phyloP scores from a whole-genome alignment of 1,139 yeast genomes.

The Candida tunisiensis region DNA sequence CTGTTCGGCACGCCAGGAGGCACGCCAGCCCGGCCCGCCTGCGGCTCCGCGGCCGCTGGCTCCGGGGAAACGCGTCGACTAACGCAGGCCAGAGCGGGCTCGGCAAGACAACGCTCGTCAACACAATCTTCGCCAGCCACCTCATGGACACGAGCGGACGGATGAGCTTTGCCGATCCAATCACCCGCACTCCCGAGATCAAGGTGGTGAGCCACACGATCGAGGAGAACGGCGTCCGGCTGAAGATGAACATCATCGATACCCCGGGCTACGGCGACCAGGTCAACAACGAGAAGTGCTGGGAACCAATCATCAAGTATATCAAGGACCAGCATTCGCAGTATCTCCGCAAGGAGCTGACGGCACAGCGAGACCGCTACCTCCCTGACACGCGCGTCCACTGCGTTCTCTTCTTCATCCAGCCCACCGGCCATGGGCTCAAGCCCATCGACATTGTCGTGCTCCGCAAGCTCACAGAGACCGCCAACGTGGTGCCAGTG shows the following conservation, averaged over 20 bases:
- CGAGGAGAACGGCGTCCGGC: constrained; percentile 72
- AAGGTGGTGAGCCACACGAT: constrained; percentile 52
- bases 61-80: too few relatives aligned
- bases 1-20: too few relatives aligned
- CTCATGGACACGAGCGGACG: constrained; percentile 65
- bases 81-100: constrained; percentile 84
- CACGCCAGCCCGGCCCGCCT: too few relatives aligned
- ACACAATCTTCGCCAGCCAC: constrained; percentile 77
- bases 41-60: too few relatives aligned
- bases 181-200: constrained; percentile 80
- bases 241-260: constrained; percentile 77
- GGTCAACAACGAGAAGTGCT: constrained; percentile 81
- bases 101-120: constrained; percentile 83
- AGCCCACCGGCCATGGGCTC: constrained; percentile 73
- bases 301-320: constrained; percentile 94
- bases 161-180: constrained; percentile 45
- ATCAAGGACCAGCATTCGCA: constrained; percentile 94
- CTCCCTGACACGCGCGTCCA: constrained; percentile 90
- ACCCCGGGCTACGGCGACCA: constrained; percentile 98
- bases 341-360: constrained; percentile 84
- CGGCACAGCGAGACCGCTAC: constrained; percentile 81
- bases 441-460: constrained; percentile 72
- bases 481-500: constrained; percentile 87
- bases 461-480: constrained; percentile 70
- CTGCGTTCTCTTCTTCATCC: constrained; percentile 79